phyloP scores from a whole-genome alignment of 2,329 filamentous ascomycete genomes.

The Claviceps sp. region DNA sequence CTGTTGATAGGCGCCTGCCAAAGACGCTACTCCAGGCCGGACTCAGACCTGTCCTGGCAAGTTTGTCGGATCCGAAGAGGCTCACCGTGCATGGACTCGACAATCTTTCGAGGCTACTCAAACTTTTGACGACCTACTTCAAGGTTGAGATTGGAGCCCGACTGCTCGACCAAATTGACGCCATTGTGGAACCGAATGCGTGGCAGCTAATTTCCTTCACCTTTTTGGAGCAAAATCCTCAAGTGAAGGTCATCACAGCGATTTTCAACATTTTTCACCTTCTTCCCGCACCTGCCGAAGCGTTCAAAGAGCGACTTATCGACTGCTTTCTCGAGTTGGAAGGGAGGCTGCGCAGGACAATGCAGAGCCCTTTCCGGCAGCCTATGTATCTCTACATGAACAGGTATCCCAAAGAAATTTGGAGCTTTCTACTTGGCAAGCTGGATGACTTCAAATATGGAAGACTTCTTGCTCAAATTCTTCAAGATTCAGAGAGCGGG shows the following conservation, averaged over 20 bases:
- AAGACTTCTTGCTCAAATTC: slow-evolving; percentile 77
- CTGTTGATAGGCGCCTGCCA: slow-evolving; percentile 79
- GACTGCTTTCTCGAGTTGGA: slow-evolving; percentile 86
- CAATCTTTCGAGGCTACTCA: slow-evolving; percentile 77
- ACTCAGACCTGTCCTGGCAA: slow-evolving; percentile 87
- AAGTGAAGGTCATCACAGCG: slow-evolving; percentile 89
- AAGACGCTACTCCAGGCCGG: slow-evolving; percentile 94
- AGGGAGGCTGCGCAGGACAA: slow-evolving; percentile 69
- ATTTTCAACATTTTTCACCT: slow-evolving; percentile 96
- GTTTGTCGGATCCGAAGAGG: slow-evolving; percentile 84
- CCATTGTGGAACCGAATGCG: slow-evolving; percentile 66
- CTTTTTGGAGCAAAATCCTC: slow-evolving; percentile 79
- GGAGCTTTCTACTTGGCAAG: slow-evolving; percentile 64
- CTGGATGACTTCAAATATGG: slow-evolving; percentile 80
- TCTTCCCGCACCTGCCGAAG: slow-evolving; percentile 77
- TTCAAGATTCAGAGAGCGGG: slow-evolving; percentile 61
- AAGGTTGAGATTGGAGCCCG: slow-evolving; percentile 94
- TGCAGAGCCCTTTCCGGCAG: slow-evolving; percentile 79
- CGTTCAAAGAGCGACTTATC: slow-evolving; percentile 82
- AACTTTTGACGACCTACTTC: slow-evolving; percentile 93
- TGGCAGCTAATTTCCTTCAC: slow-evolving; percentile 89
- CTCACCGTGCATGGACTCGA: slow-evolving; percentile 81
- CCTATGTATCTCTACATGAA: slow-evolving; percentile 90
- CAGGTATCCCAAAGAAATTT: slow-evolving; percentile 79
- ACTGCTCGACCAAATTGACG: slow-evolving; percentile 85